These are phyloP conservation scores for Wickerhamiella vanderwaltii DNA, from an alignment of 805 yeast species.

Conservation along the genomic window DNA sequence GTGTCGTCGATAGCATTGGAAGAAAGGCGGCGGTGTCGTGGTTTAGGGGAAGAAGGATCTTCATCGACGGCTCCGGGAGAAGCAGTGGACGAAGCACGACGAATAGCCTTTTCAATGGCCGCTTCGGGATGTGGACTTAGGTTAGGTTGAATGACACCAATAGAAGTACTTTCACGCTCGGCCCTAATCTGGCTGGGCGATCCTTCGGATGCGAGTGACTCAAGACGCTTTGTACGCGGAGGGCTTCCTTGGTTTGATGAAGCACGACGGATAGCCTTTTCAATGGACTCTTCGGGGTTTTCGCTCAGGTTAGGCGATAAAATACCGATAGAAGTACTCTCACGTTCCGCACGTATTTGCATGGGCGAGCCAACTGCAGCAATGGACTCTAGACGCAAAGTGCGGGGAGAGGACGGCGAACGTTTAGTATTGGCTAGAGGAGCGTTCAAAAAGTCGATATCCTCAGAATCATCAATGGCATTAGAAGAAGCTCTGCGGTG, in stretches of 20 bases:
- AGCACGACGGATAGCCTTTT: conserved; percentile 5
- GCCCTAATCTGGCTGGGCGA: conserved; percentile 3
- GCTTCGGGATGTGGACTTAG: background rate
- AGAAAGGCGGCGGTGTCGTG: background rate
- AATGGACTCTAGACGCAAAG: background rate
- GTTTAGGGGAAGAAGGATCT: background rate
- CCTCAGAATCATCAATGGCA: background rate
- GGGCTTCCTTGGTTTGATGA: background rate
- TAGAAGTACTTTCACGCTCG: conserved; percentile 7
- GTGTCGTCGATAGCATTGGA: background rate
- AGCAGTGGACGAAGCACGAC: conserved; percentile 2
- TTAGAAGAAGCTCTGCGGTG: background rate
- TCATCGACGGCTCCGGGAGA: background rate
- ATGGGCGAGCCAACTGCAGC: background rate
- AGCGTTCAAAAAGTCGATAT: too few species aligned
- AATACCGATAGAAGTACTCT: conserved; percentile 3
- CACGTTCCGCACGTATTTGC: conserved; percentile 8
- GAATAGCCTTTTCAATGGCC: conserved; percentile 1
- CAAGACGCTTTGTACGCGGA: background rate
- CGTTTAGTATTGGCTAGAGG: too few species aligned
- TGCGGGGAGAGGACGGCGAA: background rate
- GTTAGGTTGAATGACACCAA: conserved; percentile 1
- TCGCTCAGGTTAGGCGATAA: background rate
- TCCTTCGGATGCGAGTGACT: background rate
- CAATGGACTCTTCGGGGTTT: conserved; percentile 1